Base-by-base conservation (phyloP, 2,329 filamentous ascomycete genomes). In the Drechslerella stenobrocha region DNA sequence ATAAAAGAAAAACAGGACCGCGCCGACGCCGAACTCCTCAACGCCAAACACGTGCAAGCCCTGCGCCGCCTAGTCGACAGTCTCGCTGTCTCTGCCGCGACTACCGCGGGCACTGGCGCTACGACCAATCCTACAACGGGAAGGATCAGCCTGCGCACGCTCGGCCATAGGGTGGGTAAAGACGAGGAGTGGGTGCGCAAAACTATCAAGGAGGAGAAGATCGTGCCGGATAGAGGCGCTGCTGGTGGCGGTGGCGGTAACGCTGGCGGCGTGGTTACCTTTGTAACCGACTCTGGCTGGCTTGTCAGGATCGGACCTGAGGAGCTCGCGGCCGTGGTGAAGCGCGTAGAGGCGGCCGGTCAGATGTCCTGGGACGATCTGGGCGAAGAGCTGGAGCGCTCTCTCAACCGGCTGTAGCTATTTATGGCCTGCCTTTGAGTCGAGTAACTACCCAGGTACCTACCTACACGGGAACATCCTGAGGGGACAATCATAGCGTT, bases 321-420 rank as follows among this genome's bases (percentile, higher is more conserved):
- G 20, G 42, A 60, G 18, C 30, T 67, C 5, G 35, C 51, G 9
- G 26, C 13, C 5, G 13, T 67, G 5, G 63, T 50, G 3, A 47
- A 30, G 28, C 35, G 45, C 9, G 44, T 60, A 18, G 55, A 56
- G n/a, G 30, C 48, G 28, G 26, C 23, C 5, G 63, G 63, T 4
- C 60, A 60, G 37, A 46, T 60, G 63, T 42, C 46, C 5, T 67
- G 63, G 63, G 63, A 67, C 23, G 63, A 67, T 40, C 42, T 67
- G 22, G 46, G 55, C 13, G 24, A 15, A 18, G 45, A 53, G 13
- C 37, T 67, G 18, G 63, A 60, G n/a, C 28, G 30, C 26, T 56
- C 50, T 26, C 35, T 67, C 18, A 51, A 46, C 18, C 37, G 63
- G 15, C 30, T 67, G 3, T 67, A 47, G 48, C n/a, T 7, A 24